phyloP scores from a whole-genome alignment of 257 asterid species.

The Echium plantagineum region DNA sequence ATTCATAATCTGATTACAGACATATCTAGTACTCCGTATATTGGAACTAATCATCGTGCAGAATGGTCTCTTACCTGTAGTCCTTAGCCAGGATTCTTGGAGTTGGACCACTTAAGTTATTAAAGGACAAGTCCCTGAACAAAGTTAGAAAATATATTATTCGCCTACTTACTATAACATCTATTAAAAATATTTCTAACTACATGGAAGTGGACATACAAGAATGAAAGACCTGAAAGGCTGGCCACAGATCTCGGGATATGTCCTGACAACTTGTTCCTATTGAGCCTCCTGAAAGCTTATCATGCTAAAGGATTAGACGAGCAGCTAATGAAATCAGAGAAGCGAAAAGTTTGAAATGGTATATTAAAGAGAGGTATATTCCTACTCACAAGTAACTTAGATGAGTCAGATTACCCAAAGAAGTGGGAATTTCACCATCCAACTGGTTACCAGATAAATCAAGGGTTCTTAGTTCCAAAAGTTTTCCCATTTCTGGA shows the following conservation, averaged over 20 bases:
- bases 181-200: not conserved
- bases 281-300: constrained; percentile 68
- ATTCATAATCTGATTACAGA: not conserved
- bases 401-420: constrained; percentile 47
- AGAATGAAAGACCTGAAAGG: constrained; percentile 80
- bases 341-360: constrained; percentile 4
- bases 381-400: constrained; percentile 59
- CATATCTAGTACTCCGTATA: not conserved
- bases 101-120: constrained; percentile 75
- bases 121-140: constrained; percentile 81
- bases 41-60: not conserved
- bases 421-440: constrained; percentile 71
- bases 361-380: not conserved
- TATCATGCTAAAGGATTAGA: constrained; percentile 11
- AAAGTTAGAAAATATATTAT: constrained; percentile 9
- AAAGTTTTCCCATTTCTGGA: constrained; percentile 66
- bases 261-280: constrained; percentile 68
- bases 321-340: constrained; percentile 3
- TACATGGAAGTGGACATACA: constrained; percentile 52
- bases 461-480: constrained; percentile 65
- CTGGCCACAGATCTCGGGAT: constrained; percentile 60
- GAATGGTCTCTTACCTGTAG: constrained; percentile 54
- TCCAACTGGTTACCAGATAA: constrained; percentile 65
- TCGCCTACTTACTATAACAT: constrained; percentile 7
- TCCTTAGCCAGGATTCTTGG: constrained; percentile 77